These are phyloP conservation scores for Colletotrichum sp. DNA, from an alignment of 2,329 filamentous ascomycete genomes.

Conservation along the genomic window DNA sequence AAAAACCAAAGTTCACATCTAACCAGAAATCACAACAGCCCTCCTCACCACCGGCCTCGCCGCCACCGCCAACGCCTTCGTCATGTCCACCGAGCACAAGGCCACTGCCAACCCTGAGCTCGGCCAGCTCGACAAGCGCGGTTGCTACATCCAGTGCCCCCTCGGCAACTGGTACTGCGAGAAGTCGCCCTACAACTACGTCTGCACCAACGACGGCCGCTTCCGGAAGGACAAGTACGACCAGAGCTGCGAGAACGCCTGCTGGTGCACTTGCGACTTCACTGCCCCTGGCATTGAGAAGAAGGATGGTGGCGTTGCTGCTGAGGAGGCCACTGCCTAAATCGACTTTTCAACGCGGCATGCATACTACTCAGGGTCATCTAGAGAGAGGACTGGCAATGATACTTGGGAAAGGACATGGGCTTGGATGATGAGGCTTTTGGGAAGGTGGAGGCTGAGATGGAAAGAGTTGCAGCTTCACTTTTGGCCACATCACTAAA, in stretches of 20 bases:
- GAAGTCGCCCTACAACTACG: not conserved
- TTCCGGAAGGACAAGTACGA: not conserved
- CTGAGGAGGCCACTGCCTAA: not conserved
- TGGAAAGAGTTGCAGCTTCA: not conserved
- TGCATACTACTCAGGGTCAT: not conserved
- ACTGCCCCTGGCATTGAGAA: not conserved
- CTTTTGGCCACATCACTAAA: not conserved
- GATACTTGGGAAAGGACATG: not conserved
- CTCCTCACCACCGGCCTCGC: not conserved
- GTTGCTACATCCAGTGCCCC: not conserved
- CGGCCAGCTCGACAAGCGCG: not conserved
- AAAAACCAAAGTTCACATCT: not conserved
- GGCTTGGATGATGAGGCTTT: not conserved
- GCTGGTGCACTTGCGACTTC: conserved; percentile 5
- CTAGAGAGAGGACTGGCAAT: not conserved
- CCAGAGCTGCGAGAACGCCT: conserved; percentile 1
- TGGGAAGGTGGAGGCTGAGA: not conserved
- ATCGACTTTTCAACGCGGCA: accelerated
- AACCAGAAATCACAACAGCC: not conserved
- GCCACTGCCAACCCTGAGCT: not conserved
- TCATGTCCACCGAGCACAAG: not conserved
- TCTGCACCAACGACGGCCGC: not conserved
- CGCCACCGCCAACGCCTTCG: not conserved
- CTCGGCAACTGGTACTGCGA: not conserved
- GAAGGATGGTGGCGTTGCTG: not conserved